These are phyloP conservation scores for Pyropia haitanensis DNA, from an alignment of 23 red algal genomes.

Conservation along the genomic window DNA sequence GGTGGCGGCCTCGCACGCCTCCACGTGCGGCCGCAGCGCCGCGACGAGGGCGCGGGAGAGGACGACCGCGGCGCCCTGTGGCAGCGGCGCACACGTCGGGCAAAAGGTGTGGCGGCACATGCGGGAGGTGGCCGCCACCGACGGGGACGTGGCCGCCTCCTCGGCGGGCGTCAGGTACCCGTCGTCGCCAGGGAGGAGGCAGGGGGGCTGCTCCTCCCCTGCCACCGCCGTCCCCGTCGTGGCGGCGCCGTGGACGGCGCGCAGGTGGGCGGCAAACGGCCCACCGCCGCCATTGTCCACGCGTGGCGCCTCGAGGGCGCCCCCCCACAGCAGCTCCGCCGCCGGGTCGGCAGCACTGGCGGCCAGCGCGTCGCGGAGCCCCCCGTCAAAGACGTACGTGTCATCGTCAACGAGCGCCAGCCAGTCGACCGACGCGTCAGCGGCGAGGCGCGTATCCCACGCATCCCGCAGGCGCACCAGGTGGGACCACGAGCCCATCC, in stretches of 20 bases:
- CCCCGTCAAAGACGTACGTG: constrained; percentile 14
- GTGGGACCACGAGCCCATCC: constrained; percentile 19
- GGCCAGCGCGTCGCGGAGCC: not conserved
- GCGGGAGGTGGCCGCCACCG: constrained; percentile 9
- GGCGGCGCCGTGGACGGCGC: constrained; percentile 3
- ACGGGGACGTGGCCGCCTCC: not conserved
- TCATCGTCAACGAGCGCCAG: constrained; percentile 39
- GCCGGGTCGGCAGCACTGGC: not conserved
- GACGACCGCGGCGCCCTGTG: constrained; percentile 72
- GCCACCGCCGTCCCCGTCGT: not conserved
- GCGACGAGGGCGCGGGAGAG: constrained; percentile 69
- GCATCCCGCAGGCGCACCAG: constrained; percentile 13
- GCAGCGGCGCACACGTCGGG: constrained; percentile 58
- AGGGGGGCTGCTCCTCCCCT: not conserved
- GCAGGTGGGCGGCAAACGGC: not conserved
- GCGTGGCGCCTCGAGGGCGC: constrained; percentile 11
- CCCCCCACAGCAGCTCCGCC: constrained; percentile 1
- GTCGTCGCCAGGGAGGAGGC: not conserved
- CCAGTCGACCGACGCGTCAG: constrained; percentile 6
- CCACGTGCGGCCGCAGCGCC: constrained; percentile 53
- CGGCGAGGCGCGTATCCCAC: not conserved
- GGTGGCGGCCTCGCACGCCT: constrained; percentile 68
- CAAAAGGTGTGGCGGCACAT: constrained; percentile 71
- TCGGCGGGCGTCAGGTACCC: not conserved
- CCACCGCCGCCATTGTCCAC: constrained; percentile 25